Evolutionary conservation across 176 grass and related monocot species (phyloP), one percentile per base, ranked within the genome.

Genomic region (Oropetium thomaeum): DNA sequence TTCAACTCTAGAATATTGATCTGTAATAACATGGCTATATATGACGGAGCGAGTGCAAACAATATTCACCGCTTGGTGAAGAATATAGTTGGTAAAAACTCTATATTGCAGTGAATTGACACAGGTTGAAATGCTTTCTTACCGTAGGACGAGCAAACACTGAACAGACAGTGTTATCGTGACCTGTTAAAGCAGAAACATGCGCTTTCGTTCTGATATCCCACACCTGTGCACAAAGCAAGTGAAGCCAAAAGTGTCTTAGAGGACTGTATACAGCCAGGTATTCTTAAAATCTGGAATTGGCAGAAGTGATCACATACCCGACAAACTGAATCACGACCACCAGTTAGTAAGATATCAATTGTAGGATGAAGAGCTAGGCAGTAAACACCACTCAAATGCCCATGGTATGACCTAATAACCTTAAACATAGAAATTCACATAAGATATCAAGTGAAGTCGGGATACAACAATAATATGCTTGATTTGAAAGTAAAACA

Each of bases 331-430:
- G 96, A 99, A 99, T 99, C 92, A 74, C 96, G 76, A 53, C 96
- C 96, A 62, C 96, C 92, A 63, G 92, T 99, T 42, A 96, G 77
- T 66, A 99, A 67, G 59, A 99, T 71, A 90, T 99, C 89, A 58
- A 99, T 95, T 60, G 96, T 95, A 53, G 96, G 96, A 86, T 99
- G 96, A 37, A 92, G 87, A 64, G 96, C 92, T 53, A 99, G 80
- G 76, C 96, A 99, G 83, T 99, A 99, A 59, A 99, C 96, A 68
- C 96, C 96, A 84, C 96, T 99, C 52, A 99, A 59, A 88, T 99
- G 96, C 29, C 96, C 96, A 80, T 99, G 96, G 71, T 99, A 99
- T 49, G 96, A 99, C 74, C 96, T 90, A 69, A 99, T 95, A 69
- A 92, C 96, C 89, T 99, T 84, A 66, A 48, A 47, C 65, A 75